These are phyloP conservation scores for Blastocladiella emersonii DNA, from an alignment of 371 early-diverging fungal species.

Conservation along the genomic window DNA sequence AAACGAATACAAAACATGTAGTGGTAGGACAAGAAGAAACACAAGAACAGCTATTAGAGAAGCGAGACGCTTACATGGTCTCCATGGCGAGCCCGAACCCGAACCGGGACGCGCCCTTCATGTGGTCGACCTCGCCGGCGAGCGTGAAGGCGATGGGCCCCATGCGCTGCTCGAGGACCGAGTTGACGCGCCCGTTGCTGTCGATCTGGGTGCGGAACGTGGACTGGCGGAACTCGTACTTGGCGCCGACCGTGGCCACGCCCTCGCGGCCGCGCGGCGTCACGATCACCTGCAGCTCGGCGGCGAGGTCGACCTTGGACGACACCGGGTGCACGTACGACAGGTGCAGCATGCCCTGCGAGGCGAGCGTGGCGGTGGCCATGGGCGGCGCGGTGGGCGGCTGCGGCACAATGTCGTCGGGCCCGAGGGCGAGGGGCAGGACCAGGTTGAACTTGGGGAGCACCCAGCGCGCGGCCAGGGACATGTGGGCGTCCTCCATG, in stretches of 20 bases:
- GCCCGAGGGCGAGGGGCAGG: conserved; percentile 15
- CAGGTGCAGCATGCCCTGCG: conserved; percentile 66
- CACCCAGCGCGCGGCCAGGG: conserved; percentile 54
- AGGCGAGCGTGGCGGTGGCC: conserved; percentile 69
- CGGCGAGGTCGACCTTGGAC: conserved; percentile 84
- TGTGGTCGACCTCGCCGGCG: conserved; percentile 89
- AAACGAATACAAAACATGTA: too few relatives aligned
- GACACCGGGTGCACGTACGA: conserved; percentile 83
- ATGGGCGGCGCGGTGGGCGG: conserved; percentile 30
- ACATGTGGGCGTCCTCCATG: conserved; percentile 62
- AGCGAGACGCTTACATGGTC: too few relatives aligned
- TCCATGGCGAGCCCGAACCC: conserved; percentile 1
- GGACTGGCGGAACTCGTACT: conserved; percentile 83
- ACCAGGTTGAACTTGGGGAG: conserved; percentile 33
- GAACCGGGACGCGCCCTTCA: conserved; percentile 36
- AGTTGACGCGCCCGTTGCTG: conserved; percentile 70
- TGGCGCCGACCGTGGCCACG: conserved; percentile 84
- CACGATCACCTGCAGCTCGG: conserved; percentile 73
- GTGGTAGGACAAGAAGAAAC: neutral
- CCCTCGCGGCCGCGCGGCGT: conserved; percentile 57
- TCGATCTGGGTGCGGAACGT: conserved; percentile 84
- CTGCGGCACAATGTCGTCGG: conserved; percentile 18
- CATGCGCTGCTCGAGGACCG: conserved; percentile 87
- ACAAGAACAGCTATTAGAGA: neutral
- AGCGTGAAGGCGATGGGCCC: conserved; percentile 82